These are phyloP conservation scores for Bryoerythrophyllum caledonicum DNA, from an alignment of 225 moss, liverwort and hornwort genomes.

Conservation along the genomic window DNA sequence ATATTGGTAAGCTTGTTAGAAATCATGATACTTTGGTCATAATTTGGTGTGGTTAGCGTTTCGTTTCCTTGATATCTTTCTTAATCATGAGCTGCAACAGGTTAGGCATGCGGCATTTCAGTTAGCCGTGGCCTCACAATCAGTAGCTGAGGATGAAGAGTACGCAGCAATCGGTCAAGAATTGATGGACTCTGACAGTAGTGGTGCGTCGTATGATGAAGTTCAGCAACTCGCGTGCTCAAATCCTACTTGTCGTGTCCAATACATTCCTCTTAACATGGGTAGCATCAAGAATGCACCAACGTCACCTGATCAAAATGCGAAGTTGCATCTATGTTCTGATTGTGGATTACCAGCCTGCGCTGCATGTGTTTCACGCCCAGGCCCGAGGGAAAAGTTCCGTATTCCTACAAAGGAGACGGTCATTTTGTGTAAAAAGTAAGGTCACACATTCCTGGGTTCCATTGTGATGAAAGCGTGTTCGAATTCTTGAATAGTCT, in stretches of 20 bases:
- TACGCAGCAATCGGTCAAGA: constrained; percentile 55
- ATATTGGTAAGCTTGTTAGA: not conserved
- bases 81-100: constrained; percentile 34
- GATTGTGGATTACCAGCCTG: constrained; percentile 58
- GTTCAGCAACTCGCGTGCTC: constrained; percentile 61
- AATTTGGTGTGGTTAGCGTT: constrained; percentile 1
- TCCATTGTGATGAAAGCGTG: not conserved
- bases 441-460: not conserved
- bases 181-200: constrained; percentile 18
- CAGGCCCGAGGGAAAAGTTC: constrained; percentile 11
- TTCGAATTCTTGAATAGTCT: not conserved
- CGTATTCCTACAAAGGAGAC: constrained; percentile 27
- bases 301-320: constrained; percentile 32
- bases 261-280: constrained; percentile 42
- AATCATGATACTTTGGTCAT: not conserved
- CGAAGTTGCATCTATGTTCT: constrained; percentile 38
- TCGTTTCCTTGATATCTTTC: not conserved
- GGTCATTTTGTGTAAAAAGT: constrained; percentile 34
- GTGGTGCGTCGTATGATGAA: constrained; percentile 41
- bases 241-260: constrained; percentile 56
- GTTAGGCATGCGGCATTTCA: constrained; percentile 65
- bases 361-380: constrained; percentile 59
- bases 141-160: constrained; percentile 66
- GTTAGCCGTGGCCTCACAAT: constrained; percentile 51
- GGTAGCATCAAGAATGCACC: constrained; percentile 48